These are phyloP conservation scores for Helianthus annuus DNA, from an alignment of 129 eudicot species.

Conservation along the genomic window DNA sequence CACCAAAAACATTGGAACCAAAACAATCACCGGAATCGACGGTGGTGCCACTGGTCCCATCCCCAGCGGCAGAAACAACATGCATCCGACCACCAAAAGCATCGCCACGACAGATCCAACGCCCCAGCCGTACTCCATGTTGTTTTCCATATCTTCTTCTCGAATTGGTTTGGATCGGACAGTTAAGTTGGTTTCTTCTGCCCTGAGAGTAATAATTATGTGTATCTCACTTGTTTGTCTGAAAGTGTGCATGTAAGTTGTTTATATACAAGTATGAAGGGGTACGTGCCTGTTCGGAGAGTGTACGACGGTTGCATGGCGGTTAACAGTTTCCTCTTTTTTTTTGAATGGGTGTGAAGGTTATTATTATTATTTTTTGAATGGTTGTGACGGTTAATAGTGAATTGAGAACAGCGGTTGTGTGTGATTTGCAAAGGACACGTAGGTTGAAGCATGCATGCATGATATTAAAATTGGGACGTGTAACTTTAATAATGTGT, in stretches of 20 bases:
- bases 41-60: constrained; percentile 54
- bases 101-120: constrained; percentile 42
- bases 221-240: not conserved
- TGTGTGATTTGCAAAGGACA: no score
- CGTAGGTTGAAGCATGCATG: no score
- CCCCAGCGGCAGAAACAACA: constrained; percentile 44
- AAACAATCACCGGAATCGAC: constrained; percentile 27
- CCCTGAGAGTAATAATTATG: not conserved
- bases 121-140: constrained; percentile 39
- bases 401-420: not conserved
- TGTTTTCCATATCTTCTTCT: constrained; percentile 10
- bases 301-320: not conserved
- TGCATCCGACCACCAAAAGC: constrained; percentile 30
- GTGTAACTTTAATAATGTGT: no score
- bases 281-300: not conserved
- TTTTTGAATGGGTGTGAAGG: not conserved
- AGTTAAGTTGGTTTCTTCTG: not conserved
- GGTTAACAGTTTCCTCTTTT: not conserved
- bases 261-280: not conserved
- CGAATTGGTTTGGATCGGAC: not conserved
- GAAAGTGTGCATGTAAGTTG: not conserved
- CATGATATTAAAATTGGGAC: no score
- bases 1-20: constrained; percentile 44
- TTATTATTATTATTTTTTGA: not conserved
- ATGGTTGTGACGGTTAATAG: not conserved